These are phyloP conservation scores for Paraphoma sp. DNA, from an alignment of 2,329 filamentous ascomycete genomes.

Conservation along the genomic window DNA sequence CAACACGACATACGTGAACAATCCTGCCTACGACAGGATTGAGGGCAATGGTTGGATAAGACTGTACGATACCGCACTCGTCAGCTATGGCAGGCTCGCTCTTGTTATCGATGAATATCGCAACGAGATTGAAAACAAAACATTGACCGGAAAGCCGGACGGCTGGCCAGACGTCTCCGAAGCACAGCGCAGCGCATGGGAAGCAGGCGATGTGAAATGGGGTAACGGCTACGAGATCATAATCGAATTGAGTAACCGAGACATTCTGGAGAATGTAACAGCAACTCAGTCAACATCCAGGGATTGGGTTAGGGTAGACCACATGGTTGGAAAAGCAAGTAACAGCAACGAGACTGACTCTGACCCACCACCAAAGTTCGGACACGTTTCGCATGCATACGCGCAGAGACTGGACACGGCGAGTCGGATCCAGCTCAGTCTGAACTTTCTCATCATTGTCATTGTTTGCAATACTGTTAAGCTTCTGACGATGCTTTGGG, in stretches of 20 bases:
- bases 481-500: slow-evolving; percentile 15
- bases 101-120: not conserved
- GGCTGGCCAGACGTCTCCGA: not conserved
- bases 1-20: not conserved
- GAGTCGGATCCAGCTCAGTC: slow-evolving; percentile 22
- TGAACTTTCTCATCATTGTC: slow-evolving; percentile 23
- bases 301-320: slow-evolving; percentile 3
- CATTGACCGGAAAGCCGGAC: not conserved
- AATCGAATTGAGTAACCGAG: not conserved
- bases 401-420: not conserved
- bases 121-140: not conserved
- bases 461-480: slow-evolving; percentile 27
- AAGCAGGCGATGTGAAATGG: not conserved
- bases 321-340: not conserved
- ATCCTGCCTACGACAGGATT: not conserved
- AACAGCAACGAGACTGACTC: not conserved
- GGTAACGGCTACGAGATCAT: not conserved
- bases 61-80: not conserved
- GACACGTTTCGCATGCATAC: slow-evolving; percentile 10
- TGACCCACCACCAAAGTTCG: not conserved
- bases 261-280: not conserved
- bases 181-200: not conserved
- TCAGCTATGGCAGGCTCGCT: slow-evolving; percentile 2
- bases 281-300: not conserved
- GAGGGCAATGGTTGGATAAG: not conserved